phyloP scores from a whole-genome alignment of 1,139 yeast genomes.

The Scheffersomyces titani region DNA sequence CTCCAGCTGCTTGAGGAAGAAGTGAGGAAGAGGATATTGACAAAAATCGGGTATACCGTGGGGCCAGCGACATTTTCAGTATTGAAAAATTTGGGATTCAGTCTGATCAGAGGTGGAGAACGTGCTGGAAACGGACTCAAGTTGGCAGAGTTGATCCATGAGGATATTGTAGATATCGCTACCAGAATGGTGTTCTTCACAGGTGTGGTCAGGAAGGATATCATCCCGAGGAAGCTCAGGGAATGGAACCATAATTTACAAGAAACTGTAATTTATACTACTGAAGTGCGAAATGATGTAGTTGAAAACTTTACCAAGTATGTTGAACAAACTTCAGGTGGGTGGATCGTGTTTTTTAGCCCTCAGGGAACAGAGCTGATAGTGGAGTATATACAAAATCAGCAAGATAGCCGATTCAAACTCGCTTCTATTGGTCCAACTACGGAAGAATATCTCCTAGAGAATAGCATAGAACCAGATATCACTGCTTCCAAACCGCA shows the following conservation, averaged over 20 bases:
- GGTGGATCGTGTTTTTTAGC: conserved; percentile 84
- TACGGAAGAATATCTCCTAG: conserved; percentile 63
- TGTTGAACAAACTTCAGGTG: conserved; percentile 3
- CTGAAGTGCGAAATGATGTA: conserved; percentile 53
- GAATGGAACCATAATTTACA: conserved; percentile 43
- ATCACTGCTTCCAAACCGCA: conserved; percentile 76
- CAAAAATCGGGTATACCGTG: conserved; percentile 74
- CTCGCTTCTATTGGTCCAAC: conserved; percentile 95
- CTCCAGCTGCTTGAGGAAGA: conserved; percentile 22
- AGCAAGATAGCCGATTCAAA: conserved; percentile 25
- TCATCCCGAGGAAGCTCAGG: conserved; percentile 64
- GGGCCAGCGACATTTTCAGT: conserved; percentile 85
- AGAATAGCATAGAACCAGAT: conserved; percentile 55
- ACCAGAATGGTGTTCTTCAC: conserved; percentile 68
- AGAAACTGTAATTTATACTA: conserved; percentile 72
- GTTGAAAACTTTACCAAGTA: conserved; percentile 34
- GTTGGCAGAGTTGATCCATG: conserved; percentile 64
- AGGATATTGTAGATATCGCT: conserved; percentile 27
- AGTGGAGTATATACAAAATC: conserved; percentile 42
- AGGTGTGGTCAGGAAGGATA: conserved; percentile 82
- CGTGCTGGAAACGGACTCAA: conserved; percentile 81
- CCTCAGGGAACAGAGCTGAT: conserved; percentile 82
- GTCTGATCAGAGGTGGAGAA: conserved; percentile 67
- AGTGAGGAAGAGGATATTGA: conserved; percentile 28
- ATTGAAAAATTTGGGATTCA: conserved; percentile 64